A percentile compares a stretch with the other conserved stretches of the same genome.
These are phyloP conservation scores for Peltaster fructicola DNA, from an alignment of 2,329 filamentous ascomycete genomes.

Conservation along the genomic window DNA sequence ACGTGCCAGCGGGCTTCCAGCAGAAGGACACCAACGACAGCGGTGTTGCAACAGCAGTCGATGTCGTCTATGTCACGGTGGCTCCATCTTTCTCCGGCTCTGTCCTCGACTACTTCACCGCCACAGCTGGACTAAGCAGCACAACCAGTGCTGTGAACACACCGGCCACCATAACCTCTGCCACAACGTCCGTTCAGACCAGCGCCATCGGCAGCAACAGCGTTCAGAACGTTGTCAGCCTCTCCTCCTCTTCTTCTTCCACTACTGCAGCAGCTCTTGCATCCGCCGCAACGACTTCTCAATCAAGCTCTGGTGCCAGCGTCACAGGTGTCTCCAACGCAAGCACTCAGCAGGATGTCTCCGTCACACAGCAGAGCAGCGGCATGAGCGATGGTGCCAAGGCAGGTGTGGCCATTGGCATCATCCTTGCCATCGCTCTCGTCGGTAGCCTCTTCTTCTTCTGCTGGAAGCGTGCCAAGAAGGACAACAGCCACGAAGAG, in stretches of 20 bases:
- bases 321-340: conserved; percentile 4
- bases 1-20: conserved; percentile 12
- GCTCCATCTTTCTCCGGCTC: conserved; percentile 14
- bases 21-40: conserved; percentile 5
- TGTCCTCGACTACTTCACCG: conserved; percentile 5
- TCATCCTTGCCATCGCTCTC: conserved; percentile 50
- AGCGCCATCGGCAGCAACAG: conserved; percentile 5
- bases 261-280: conserved; percentile 4
- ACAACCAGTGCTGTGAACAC: conserved; percentile 4
- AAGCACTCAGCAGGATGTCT: conserved; percentile 1
- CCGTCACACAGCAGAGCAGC: conserved; percentile 1
- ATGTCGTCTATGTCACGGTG: conserved; percentile 36
- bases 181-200: conserved; percentile 5
- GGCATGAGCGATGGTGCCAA: conserved; percentile 37
- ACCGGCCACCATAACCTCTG: conserved; percentile 1
- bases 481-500: conserved; percentile 28
- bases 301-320: conserved; percentile 4
- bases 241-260: neutral
- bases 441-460: conserved; percentile 54
- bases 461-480: conserved; percentile 55
- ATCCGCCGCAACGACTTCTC: conserved; percentile 7
- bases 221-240: neutral
- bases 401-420: conserved; percentile 72
- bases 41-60: conserved; percentile 18
- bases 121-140: conserved; percentile 2